A percentile compares a stretch with the other conserved stretches of the same genome.
These are phyloP conservation scores for Sicyos edulis DNA, from an alignment of 306 rosid species.

Conservation along the genomic window DNA sequence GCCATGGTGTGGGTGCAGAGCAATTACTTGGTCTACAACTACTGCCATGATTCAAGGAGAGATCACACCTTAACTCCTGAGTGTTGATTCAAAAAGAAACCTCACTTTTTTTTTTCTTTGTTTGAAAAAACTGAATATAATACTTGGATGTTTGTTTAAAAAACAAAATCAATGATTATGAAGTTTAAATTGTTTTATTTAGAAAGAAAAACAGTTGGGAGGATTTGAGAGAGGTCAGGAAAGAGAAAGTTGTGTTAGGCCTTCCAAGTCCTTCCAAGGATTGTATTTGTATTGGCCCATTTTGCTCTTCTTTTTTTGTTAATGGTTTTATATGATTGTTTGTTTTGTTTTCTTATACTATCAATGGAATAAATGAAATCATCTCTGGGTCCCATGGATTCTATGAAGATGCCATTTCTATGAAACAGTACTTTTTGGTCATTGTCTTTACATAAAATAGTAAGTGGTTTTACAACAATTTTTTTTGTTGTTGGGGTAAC, in stretches of 20 bases:
- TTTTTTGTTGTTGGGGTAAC: neutral
- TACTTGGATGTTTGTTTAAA: neutral
- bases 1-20: slow-evolving; percentile 79
- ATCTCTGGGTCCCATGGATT: slow-evolving; percentile 8
- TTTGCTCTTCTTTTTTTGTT: neutral
- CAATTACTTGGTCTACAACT: slow-evolving; percentile 64
- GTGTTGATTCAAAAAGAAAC: slow-evolving; percentile 31
- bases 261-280: slow-evolving; percentile 15
- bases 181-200: neutral
- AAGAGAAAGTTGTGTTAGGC: slow-evolving; percentile 15
- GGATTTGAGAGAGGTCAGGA: slow-evolving; percentile 15
- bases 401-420: slow-evolving; percentile 14
- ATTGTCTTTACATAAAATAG: neutral
- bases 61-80: slow-evolving; percentile 74
- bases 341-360: neutral
- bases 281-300: slow-evolving; percentile 4
- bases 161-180: neutral
- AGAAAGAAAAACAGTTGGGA: slow-evolving; percentile 5
- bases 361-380: slow-evolving; percentile 17
- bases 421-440: neutral
- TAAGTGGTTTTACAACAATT: neutral
- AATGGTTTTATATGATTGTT: neutral
- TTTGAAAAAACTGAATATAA: neutral
- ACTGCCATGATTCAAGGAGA: slow-evolving; percentile 66
- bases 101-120: neutral